Percentiles rank a stretch among this genome's conserved stretches.
These are phyloP conservation scores for Hsuehochloa calcarea DNA, from an alignment of 176 grass and related monocot species.

Conservation along the genomic window DNA sequence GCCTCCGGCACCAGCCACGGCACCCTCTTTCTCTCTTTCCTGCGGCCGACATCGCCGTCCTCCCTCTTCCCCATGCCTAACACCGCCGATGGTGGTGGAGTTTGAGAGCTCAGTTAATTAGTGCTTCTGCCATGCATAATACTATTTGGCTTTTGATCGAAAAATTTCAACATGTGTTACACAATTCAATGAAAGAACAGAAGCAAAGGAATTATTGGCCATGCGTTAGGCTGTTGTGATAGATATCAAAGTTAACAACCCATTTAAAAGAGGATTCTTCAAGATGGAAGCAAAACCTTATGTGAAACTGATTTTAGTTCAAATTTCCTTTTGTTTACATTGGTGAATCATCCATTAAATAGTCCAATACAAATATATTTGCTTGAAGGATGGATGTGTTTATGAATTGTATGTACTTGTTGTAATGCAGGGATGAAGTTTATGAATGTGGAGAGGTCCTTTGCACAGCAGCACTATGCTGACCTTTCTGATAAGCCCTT, in stretches of 20 bases:
- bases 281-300: neutral
- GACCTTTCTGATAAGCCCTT: constrained; percentile 67
- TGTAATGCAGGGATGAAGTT: constrained; percentile 57
- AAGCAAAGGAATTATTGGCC: neutral
- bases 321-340: neutral
- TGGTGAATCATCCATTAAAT: neutral
- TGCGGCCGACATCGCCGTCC: too few relatives aligned
- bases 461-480: constrained; percentile 80
- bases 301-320: neutral
- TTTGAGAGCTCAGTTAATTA: too few relatives aligned
- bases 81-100: too few relatives aligned
- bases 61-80: too few relatives aligned
- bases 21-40: too few relatives aligned
- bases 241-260: neutral
- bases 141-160: neutral
- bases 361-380: neutral
- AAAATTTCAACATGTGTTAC: neutral
- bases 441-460: constrained; percentile 66
- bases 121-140: too few relatives aligned
- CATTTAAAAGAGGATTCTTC: neutral
- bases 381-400: neutral
- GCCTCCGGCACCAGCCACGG: too few relatives aligned
- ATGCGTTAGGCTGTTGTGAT: neutral
- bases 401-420: neutral
- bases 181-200: neutral